These are phyloP conservation scores for Yarrowia alimentaria DNA, from an alignment of 805 yeast species.

Conservation along the genomic window DNA sequence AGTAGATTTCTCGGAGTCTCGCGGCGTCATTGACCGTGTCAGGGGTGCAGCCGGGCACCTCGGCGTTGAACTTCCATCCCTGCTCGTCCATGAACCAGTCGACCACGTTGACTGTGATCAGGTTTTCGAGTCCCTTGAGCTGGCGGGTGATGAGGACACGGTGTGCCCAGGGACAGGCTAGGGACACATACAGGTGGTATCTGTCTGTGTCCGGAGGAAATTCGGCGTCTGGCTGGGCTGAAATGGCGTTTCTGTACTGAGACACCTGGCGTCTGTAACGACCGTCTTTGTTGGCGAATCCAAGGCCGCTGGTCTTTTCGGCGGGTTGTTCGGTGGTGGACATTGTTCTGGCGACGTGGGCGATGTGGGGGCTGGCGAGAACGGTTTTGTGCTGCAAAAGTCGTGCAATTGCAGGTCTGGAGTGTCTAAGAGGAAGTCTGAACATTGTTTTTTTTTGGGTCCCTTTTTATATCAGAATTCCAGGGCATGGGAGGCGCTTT, in stretches of 20 bases:
- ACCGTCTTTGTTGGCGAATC: slow-evolving; percentile 31
- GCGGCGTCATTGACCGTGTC: slow-evolving; percentile 61
- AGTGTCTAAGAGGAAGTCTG: no score
- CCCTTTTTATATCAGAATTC: no score
- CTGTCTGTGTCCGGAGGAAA: slow-evolving; percentile 75
- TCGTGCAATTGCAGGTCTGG: not conserved
- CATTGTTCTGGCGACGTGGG: slow-evolving; percentile 4
- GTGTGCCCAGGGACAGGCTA: slow-evolving; percentile 97
- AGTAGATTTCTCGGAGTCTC: slow-evolving; percentile 69
- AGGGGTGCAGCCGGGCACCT: slow-evolving; percentile 50
- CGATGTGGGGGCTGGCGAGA: not conserved
- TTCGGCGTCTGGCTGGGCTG: slow-evolving; percentile 54
- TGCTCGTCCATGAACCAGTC: slow-evolving; percentile 85
- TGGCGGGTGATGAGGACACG: slow-evolving; percentile 70
- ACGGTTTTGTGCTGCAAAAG: not conserved
- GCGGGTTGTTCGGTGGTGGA: slow-evolving; percentile 6
- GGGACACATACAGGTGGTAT: slow-evolving; percentile 82
- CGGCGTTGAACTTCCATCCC: slow-evolving; percentile 82
- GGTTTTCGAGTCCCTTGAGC: slow-evolving; percentile 66
- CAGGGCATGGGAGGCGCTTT: no score
- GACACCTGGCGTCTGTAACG: slow-evolving; percentile 33
- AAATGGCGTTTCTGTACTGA: slow-evolving; percentile 63
- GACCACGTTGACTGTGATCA: slow-evolving; percentile 62
- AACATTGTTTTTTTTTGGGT: no score
- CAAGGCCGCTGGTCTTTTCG: slow-evolving; percentile 22